phyloP scores from a whole-genome alignment of 2,329 filamentous ascomycete species.

The Drechslera avenae region DNA sequence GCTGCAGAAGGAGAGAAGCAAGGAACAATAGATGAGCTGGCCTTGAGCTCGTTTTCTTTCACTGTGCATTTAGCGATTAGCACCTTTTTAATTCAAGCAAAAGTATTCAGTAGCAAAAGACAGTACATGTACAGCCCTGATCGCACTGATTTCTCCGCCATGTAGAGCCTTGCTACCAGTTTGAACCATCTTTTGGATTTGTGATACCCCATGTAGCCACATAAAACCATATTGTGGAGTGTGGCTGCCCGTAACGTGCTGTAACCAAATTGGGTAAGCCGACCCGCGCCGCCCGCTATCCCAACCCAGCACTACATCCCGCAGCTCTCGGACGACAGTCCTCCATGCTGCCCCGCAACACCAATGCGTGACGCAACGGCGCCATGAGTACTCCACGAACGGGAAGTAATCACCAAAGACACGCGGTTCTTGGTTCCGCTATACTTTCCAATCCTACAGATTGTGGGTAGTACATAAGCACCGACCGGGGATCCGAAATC shows the following conservation, averaged over 20 bases:
- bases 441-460: too few species aligned
- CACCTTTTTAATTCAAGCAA: constrained; percentile 2
- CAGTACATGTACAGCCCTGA: too few species aligned
- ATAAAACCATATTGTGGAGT: too few species aligned
- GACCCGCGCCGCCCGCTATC: constrained; percentile 7
- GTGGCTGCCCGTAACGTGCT: background rate
- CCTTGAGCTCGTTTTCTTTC: background rate
- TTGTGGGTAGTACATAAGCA: background rate
- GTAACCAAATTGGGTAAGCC: constrained; percentile 19
- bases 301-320: background rate
- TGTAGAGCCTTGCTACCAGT: too few species aligned
- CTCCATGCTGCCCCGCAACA: constrained; percentile 28
- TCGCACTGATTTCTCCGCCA: too few species aligned
- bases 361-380: constrained; percentile 24
- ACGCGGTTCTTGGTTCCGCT: background rate
- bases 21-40: constrained; percentile 13
- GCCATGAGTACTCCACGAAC: background rate
- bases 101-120: too few species aligned
- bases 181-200: too few species aligned
- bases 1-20: constrained; percentile 18
- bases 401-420: background rate
- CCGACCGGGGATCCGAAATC: background rate
- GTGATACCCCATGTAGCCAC: too few species aligned
- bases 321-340: constrained; percentile 24
- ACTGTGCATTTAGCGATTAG: constrained; percentile 1